Conservation (phyloP, 257 asterid species). For the Fraxinus americana region DNA sequence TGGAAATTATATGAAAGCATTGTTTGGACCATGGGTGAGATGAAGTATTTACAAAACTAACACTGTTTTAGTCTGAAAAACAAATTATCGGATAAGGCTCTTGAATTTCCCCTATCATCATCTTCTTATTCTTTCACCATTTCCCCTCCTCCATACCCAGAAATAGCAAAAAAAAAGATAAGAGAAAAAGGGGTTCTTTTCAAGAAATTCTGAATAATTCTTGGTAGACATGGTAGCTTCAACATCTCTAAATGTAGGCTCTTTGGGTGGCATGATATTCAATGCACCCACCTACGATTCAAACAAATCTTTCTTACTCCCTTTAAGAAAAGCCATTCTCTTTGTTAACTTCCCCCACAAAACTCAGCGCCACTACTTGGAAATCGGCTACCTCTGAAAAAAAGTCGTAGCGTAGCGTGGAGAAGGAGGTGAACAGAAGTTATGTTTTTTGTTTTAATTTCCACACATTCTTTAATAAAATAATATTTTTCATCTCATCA, state of each 20-base stretch:
- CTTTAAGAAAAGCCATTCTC: slow-evolving; percentile 33
- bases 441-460: too few relatives aligned
- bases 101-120: neutral
- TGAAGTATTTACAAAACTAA: neutral
- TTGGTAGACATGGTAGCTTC: slow-evolving; percentile 65
- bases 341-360: slow-evolving; percentile 31
- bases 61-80: slow-evolving; percentile 24
- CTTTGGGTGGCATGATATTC: slow-evolving; percentile 38
- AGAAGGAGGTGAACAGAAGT: too few relatives aligned
- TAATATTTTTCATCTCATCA: too few relatives aligned
- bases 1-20: too few relatives aligned
- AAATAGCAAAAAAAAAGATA: neutral
- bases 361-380: slow-evolving; percentile 33
- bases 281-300: slow-evolving; percentile 42
- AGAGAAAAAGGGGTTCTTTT: neutral
- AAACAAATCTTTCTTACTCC: slow-evolving; percentile 45
- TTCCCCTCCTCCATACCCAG: slow-evolving; percentile 8
- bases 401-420: slow-evolving; percentile 45
- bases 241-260: slow-evolving; percentile 62
- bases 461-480: too few relatives aligned
- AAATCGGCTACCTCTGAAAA: slow-evolving; percentile 39
- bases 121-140: slow-evolving; percentile 15
- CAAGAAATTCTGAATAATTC: slow-evolving; percentile 9
- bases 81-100: slow-evolving; percentile 55
- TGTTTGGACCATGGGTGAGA: too few relatives aligned